Evolutionary conservation across 2,329 filamentous ascomycete species (phyloP).

Genomic region (Ophiostoma populinum): DNA sequence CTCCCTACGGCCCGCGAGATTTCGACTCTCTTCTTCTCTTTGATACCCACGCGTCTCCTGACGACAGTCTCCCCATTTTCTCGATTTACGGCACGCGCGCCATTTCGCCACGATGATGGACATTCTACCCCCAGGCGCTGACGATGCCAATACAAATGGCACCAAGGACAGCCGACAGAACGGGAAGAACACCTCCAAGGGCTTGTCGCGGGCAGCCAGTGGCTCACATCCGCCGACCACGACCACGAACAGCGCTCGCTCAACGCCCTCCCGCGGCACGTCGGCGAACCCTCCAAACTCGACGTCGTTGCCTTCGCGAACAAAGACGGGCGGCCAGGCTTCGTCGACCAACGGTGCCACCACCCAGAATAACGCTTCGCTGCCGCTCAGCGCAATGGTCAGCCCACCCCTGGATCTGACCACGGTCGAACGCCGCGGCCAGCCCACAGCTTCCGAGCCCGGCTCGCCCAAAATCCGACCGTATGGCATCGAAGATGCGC

Average conservation of each 20-base stretch:
- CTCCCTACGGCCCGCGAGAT: too few species aligned
- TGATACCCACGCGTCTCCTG: too few species aligned
- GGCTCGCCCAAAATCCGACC: slow-evolving; percentile 63
- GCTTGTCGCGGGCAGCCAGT: slow-evolving; percentile 15
- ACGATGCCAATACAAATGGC: not conserved
- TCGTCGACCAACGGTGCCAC: not conserved
- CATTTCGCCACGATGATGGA: not conserved
- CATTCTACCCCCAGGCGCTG: too few species aligned
- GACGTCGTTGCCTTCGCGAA: slow-evolving; percentile 28
- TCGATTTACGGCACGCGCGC: too few species aligned
- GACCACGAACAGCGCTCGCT: slow-evolving; percentile 32
- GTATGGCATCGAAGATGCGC: slow-evolving; percentile 75
- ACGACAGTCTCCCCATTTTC: too few species aligned
- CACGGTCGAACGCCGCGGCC: slow-evolving; percentile 81
- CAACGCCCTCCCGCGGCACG: slow-evolving; percentile 28
- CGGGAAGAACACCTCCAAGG: slow-evolving; percentile 14
- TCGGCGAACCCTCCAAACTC: slow-evolving; percentile 16
- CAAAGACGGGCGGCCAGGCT: slow-evolving; percentile 20
- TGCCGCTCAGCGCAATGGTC: slow-evolving; percentile 38
- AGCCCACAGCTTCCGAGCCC: slow-evolving; percentile 60
- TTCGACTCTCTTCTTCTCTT: too few species aligned
- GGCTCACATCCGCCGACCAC: slow-evolving; percentile 21
- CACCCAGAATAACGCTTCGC: slow-evolving; percentile 24
- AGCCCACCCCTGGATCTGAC: slow-evolving; percentile 59
- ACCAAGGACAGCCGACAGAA: slow-evolving; percentile 2